A percentile compares a stretch with the other conserved stretches of the same genome.
Evolutionary conservation across 371 early-diverging fungal genomes (phyloP).

Genomic region (Batkoa obscura): DNA sequence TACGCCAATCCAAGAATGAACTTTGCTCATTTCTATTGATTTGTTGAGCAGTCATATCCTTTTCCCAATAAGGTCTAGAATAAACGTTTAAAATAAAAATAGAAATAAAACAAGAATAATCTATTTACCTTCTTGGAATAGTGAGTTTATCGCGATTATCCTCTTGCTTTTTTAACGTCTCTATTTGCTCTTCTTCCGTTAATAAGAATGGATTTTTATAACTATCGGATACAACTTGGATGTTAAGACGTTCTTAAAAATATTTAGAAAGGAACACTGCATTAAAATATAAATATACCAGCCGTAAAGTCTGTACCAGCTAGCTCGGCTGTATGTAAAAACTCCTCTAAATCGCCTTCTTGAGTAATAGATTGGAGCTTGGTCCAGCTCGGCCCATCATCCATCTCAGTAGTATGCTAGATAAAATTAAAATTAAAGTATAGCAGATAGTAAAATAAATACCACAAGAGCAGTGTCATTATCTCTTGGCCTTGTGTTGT

Average conservation of each 20-base stretch:
- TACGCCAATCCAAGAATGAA: conserved; percentile 81
- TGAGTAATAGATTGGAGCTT: conserved; percentile 89
- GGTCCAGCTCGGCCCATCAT: conserved; percentile 66
- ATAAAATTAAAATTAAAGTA: too few relatives aligned
- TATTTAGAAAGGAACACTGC: too few relatives aligned
- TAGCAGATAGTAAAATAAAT: too few relatives aligned
- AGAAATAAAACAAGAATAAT: too few relatives aligned
- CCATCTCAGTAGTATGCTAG: conserved; percentile 64
- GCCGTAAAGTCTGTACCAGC: conserved; percentile 94
- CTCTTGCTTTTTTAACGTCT: conserved; percentile 49
- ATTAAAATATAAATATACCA: background rate
- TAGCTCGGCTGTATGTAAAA: conserved; percentile 82
- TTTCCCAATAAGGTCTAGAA: conserved; percentile 70
- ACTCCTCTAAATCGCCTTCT: conserved; percentile 89
- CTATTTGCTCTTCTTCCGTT: conserved; percentile 52
- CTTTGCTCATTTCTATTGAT: conserved; percentile 67
- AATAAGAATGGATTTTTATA: conserved; percentile 68
- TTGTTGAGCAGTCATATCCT: conserved; percentile 58
- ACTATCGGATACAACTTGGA: conserved; percentile 58
- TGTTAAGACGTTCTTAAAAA: conserved; percentile 44
- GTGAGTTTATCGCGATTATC: conserved; percentile 47
- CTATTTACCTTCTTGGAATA: conserved; percentile 49
- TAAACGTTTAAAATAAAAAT: background rate
- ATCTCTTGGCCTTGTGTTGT: conserved; percentile 45
- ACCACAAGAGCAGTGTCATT: conserved; percentile 37